A percentile compares a stretch with the other conserved stretches of the same genome.
Conservation (phyloP, 495 filamentous ascomycete species). For the Daldinia concentrica region DNA sequence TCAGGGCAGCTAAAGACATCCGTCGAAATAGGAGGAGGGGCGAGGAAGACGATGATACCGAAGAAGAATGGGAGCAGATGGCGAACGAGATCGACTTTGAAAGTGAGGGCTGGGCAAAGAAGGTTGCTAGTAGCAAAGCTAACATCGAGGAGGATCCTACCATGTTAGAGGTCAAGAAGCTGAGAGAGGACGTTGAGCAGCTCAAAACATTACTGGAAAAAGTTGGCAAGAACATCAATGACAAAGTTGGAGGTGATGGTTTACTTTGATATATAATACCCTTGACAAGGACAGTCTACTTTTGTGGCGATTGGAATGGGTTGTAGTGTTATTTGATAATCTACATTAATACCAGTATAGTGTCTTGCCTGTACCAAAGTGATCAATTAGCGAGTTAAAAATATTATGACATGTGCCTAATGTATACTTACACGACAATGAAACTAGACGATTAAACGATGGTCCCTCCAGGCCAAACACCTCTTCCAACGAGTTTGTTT, state of each 20-base stretch:
- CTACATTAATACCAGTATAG: not conserved
- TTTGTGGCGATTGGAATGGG: not conserved
- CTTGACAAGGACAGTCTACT: too few relatives aligned
- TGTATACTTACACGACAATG: not conserved
- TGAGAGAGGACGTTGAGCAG: conserved; percentile 73
- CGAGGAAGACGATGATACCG: conserved; percentile 87
- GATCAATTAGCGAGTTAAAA: not conserved
- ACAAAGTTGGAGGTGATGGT: conserved; percentile 21
- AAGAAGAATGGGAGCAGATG: conserved; percentile 94
- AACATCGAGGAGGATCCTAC: conserved; percentile 78
- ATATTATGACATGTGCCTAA: not conserved
- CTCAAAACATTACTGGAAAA: conserved; percentile 59
- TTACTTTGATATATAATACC: conserved; percentile 11
- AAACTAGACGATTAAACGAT: not conserved
- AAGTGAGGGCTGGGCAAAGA: conserved; percentile 80
- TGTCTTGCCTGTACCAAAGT: not conserved
- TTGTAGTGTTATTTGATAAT: not conserved
- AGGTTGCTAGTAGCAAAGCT: conserved; percentile 74
- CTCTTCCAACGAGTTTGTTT: not conserved
- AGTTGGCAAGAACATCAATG: conserved; percentile 17
- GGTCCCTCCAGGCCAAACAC: too few relatives aligned
- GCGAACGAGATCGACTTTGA: conserved; percentile 76
- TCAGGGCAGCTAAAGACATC: conserved; percentile 72
- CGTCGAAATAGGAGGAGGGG: conserved; percentile 75
- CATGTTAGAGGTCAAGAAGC: conserved; percentile 71